These are phyloP conservation scores for Saccharomycopsis sp. DNA, from an alignment of 805 yeast species.

Conservation along the genomic window DNA sequence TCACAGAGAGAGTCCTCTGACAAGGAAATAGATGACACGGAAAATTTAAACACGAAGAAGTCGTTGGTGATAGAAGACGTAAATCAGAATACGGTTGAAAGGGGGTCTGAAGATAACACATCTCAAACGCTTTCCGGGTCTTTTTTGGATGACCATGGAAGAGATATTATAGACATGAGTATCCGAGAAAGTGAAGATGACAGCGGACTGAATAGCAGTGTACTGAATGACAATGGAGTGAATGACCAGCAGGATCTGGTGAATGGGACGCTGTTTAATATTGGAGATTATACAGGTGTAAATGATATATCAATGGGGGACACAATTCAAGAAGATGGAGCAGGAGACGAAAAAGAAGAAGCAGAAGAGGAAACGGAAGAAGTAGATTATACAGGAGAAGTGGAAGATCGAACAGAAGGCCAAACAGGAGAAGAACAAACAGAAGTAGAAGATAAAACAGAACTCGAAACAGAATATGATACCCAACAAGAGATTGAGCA, in stretches of 20 bases:
- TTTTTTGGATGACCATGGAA: background rate
- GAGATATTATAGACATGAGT: background rate
- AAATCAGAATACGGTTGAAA: too few relatives aligned
- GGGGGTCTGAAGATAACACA: too few relatives aligned
- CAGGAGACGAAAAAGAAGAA: background rate
- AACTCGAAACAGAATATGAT: background rate
- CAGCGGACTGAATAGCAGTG: background rate
- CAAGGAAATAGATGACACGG: background rate
- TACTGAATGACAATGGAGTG: background rate
- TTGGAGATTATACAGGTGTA: background rate
- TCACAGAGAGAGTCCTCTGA: background rate
- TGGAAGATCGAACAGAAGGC: background rate
- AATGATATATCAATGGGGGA: background rate
- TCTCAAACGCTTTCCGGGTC: background rate
- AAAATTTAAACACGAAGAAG: too few relatives aligned
- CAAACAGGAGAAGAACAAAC: background rate
- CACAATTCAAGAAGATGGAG: background rate
- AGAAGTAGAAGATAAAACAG: background rate
- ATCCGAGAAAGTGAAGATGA: background rate
- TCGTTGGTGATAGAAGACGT: too few relatives aligned
- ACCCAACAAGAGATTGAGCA: background rate
- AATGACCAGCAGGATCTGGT: background rate
- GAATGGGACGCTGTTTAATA: background rate
- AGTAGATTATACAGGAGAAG: background rate
- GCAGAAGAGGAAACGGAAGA: constrained; percentile 4